Conservation (phyloP, 192 early-diverging fungal genomes). For the Podila verticillata region DNA sequence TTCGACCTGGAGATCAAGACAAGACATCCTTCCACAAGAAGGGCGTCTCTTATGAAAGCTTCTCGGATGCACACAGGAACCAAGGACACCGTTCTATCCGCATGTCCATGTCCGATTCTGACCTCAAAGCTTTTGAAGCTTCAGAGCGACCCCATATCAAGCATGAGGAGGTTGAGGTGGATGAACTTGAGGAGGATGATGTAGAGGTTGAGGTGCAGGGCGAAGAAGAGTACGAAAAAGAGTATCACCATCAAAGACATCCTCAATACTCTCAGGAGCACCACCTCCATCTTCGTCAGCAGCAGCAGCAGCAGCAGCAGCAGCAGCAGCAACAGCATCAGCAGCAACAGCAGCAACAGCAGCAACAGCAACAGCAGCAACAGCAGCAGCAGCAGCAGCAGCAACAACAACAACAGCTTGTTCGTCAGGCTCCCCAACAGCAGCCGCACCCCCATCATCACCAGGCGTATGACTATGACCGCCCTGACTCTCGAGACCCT, state of each 20-base stretch:
- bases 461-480: conserved; percentile 6
- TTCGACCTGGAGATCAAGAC: too few relatives aligned
- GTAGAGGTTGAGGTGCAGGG: not conserved
- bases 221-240: too few relatives aligned
- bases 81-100: not conserved
- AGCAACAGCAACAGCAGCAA: not conserved
- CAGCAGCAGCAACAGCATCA: not conserved
- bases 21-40: not conserved
- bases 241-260: not conserved
- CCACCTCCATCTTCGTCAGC: conserved; percentile 1
- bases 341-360: not conserved
- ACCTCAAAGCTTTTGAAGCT: not conserved
- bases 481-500: too few relatives aligned
- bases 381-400: not conserved
- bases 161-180: not conserved
- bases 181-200: not conserved
- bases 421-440: not conserved
- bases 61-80: not conserved
- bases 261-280: not conserved
- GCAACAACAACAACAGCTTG: too few relatives aligned
- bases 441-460: conserved; percentile 4
- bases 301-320: not conserved
- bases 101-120: conserved; percentile 1
- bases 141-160: not conserved
- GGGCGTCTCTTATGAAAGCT: not conserved